These are phyloP conservation scores for Suhomyces bribrorum DNA, from an alignment of 1,139 yeast genomes.

Conservation along the genomic window DNA sequence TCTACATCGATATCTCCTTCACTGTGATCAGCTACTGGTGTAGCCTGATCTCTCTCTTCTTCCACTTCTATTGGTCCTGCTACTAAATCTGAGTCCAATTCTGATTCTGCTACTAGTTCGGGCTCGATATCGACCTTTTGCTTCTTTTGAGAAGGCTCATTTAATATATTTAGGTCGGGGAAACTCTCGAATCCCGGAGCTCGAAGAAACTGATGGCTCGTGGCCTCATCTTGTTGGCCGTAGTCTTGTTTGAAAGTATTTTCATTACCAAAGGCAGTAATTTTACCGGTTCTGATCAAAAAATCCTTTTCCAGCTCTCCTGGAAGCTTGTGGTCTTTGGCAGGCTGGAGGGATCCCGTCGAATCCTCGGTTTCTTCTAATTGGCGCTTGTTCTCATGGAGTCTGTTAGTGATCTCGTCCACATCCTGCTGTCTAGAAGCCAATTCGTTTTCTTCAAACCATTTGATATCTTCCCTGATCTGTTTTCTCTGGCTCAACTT, in stretches of 20 bases:
- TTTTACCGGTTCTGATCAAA: conserved; percentile 83
- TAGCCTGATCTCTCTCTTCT: conserved; percentile 14
- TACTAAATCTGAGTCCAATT: too few relatives aligned
- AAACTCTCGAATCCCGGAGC: conserved; percentile 45
- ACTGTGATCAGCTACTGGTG: conserved; percentile 1
- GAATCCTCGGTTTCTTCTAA: conserved; percentile 17
- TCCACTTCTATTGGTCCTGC: conserved; percentile 11
- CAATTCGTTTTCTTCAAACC: conserved; percentile 54
- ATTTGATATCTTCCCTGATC: conserved; percentile 55
- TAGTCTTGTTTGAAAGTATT: conserved; percentile 45
- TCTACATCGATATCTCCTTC: conserved; percentile 1
- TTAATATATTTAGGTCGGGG: too few relatives aligned
- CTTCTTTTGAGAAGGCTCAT: conserved; percentile 4
- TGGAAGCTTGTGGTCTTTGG: conserved; percentile 38
- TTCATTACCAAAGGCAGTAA: conserved; percentile 88
- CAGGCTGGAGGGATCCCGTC: conserved; percentile 5
- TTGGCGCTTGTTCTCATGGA: conserved; percentile 34
- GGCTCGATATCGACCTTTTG: conserved; percentile 15
- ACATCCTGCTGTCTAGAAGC: conserved; percentile 58
- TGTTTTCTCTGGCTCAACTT: conserved; percentile 66
- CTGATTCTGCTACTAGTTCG: conserved; percentile 14
- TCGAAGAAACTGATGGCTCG: conserved; percentile 36
- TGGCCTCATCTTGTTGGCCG: conserved; percentile 10
- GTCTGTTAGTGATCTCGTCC: conserved; percentile 61
- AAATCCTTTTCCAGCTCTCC: conserved; percentile 80